phyloP scores from a whole-genome alignment of 192 early-diverging fungal species.

The Podila clonocystis region DNA sequence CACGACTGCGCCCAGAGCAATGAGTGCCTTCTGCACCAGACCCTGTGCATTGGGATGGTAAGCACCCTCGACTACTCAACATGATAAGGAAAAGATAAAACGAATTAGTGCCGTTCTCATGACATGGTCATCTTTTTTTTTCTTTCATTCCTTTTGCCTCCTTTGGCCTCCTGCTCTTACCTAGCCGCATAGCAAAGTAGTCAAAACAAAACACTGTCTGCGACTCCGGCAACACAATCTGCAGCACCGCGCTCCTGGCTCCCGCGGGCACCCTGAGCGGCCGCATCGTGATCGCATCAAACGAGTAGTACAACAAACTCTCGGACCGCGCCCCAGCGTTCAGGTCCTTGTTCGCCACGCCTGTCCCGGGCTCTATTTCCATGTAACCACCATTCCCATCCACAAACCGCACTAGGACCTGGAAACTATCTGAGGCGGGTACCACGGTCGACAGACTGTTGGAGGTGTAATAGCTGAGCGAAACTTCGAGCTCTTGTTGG shows the following conservation, averaged over 20 bases:
- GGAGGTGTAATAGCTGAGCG: constrained; percentile 31
- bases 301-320: constrained; percentile 35
- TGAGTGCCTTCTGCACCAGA: constrained; percentile 34
- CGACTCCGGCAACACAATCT: constrained; percentile 31
- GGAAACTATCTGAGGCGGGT: constrained; percentile 14
- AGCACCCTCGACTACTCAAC: constrained; percentile 25
- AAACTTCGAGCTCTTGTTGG: constrained; percentile 34
- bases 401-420: constrained; percentile 28
- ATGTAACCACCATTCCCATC: constrained; percentile 29
- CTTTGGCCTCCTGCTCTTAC: neutral
- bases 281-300: constrained; percentile 22
- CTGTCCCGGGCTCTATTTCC: neutral
- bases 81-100: neutral
- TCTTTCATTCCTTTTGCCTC: no score
- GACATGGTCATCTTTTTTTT: neutral
- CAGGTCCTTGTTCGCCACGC: neutral
- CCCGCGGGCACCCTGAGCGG: constrained; percentile 21
- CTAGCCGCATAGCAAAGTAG: constrained; percentile 32
- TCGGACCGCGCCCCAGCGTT: constrained; percentile 18
- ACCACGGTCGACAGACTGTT: neutral
- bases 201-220: constrained; percentile 45
- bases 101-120: neutral
- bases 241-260: constrained; percentile 23
- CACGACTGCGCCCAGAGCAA: constrained; percentile 23
- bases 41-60: constrained; percentile 20